These are phyloP conservation scores for Filosporella fistucella DNA, from an alignment of 495 filamentous ascomycete genomes.

Conservation along the genomic window DNA sequence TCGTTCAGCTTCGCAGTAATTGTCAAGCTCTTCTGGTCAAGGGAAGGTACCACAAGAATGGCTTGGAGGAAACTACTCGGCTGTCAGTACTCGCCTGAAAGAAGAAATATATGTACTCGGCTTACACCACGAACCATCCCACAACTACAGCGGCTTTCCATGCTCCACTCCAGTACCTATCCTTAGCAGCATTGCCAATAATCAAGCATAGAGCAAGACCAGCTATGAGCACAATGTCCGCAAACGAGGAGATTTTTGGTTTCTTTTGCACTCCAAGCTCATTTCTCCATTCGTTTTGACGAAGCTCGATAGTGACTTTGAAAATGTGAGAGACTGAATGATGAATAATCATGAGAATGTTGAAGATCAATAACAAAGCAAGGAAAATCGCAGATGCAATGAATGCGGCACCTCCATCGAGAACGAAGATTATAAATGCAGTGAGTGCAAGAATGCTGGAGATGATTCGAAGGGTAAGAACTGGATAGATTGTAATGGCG, in stretches of 20 bases:
- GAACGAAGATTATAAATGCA: slow-evolving; percentile 10
- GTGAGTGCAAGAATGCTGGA: background rate
- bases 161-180: background rate
- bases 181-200: background rate
- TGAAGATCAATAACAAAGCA: slow-evolving; percentile 3
- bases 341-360: slow-evolving; percentile 6
- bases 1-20: background rate
- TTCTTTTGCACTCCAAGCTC: background rate
- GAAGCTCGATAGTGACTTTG: slow-evolving; percentile 6
- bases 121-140: slow-evolving; percentile 11
- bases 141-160: slow-evolving; percentile 3
- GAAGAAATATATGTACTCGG: background rate
- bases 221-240: background rate
- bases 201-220: slow-evolving; percentile 1
- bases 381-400: slow-evolving; percentile 14
- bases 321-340: slow-evolving; percentile 2
- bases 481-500: slow-evolving; percentile 2
- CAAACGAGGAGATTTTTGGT: background rate
- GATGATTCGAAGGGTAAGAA: slow-evolving; percentile 1
- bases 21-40: slow-evolving; percentile 1
- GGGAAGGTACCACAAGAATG: background rate
- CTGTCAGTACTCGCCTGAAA: background rate
- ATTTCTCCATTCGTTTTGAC: background rate
- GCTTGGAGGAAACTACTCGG: background rate
- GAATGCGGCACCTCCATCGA: slow-evolving; percentile 1